A percentile compares a stretch with the other conserved stretches of the same genome.
phyloP scores from a whole-genome alignment of 306 rosid genomes.

The peach (Prunus persica) region Prunus_persica_NCBIv2 NC_034009.1:26250001-26250500 shows the following conservation, averaged over 20 bases:
- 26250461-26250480: constrained; percentile 68
- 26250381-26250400: constrained; percentile 58
- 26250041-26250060: background rate
- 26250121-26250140: background rate
- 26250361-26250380: constrained; percentile 32
- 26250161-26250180: constrained; percentile 1
- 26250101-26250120: constrained; percentile 28
- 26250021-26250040: constrained; percentile 23
- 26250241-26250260: background rate
- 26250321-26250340: background rate
- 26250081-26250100: constrained; percentile 48
- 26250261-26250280: constrained; percentile 9
- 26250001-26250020: background rate
- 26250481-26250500: constrained; percentile 26
- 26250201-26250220: background rate
- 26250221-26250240: background rate
- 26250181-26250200: background rate
- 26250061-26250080: background rate
- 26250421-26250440: background rate
- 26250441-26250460: constrained; percentile 13
- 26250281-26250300: background rate
- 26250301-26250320: constrained; percentile 4
- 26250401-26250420: constrained; percentile 74
- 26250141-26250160: background rate
- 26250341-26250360: constrained; percentile 32